Evolutionary conservation across 2,329 filamentous ascomycete species (phyloP), one percentile per base, ranked within the genome.

Genomic region (Aspergillus calidoustus): DNA sequence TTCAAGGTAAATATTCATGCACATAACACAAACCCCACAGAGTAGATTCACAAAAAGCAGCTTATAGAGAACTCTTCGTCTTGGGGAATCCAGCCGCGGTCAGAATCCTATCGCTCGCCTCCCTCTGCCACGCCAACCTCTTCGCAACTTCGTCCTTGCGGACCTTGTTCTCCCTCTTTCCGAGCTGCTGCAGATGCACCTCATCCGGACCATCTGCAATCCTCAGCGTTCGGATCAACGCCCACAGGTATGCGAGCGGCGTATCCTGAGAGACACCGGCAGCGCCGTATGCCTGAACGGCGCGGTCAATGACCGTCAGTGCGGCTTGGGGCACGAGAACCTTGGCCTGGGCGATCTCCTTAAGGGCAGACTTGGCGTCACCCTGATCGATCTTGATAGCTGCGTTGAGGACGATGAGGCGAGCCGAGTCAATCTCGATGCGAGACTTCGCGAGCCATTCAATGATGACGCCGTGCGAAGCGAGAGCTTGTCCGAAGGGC

Each of bases 151-250:
- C 67, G 72, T 81, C 74, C 75, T 79, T 76, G 68, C 82, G 69
- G 76, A 82, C 62, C 76, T 81, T 72, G 77, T 85, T 81, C 83
- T 86, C 68, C 82, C 87, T 69, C 81, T 80, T 67, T 74, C 87
- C 78, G 79, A 84, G 71, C 80, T 81, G 77, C 77, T 82, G 66
- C 79, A 93, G 79, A 77, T 96, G 95, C 63, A 98, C 95, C 86
- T 99, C 95, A 79, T 99, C 95, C 0, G 95, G 95, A 0, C 95
- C 95, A 78, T 99, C 95, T 0, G 92, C 93, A 69, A 97, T 87
- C 64, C 91, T 85, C 78, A 97, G 83, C 7, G 93, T 97, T 61
- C 93, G 84, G 72, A 93, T 91, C 63, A 85, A 81, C 22, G 91
- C 88, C 88, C 91, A 96, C 87, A 93, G 89, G 74, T 83, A 85